Base-by-base conservation (phyloP, 371 early-diverging fungal species). In the Mortierella sp. region DNA sequence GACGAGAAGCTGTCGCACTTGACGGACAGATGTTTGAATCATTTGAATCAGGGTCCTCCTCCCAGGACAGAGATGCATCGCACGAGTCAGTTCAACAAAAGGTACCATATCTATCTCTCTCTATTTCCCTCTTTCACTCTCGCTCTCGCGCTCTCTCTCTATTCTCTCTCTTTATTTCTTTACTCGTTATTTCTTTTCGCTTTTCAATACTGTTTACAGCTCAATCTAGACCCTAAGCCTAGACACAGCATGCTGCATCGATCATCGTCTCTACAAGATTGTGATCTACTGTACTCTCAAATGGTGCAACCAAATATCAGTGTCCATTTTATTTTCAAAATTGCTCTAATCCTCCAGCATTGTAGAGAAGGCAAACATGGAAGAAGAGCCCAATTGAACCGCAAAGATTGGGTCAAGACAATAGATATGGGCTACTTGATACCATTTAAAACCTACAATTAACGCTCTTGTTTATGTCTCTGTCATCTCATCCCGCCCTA, bases 11-110 rank as follows among this genome's bases (percentile, higher is more conserved):
- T n/a, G 71, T 74, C 19, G 80, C 80, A 35, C 40, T 80, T 10
- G 80, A 80, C 57, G 80, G 80, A 12, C 49, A 65, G 60, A 80
- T 80, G 80, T 80, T 80, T 43, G 80, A 80, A 60, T 80, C 80
- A 26, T 64, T 74, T 22, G 80, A 80, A 67, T 70, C 80, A n/a
- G 62, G 63, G 9, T 47, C 10, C 17, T 4, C 66, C 5, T 19
- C 43, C 15, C 63, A 64, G 29, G 77, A 64, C 13, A 62, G 61
- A 23, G 40, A 9, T 34, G 12, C 37, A 31, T 56, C 43, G 40
- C n/a, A n/a, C n/a, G n/a, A n/a, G n/a, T n/a, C n/a, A n/a, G n/a
- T n/a, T n/a, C 53, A 65, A 51, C 32, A 40, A 56, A 45, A 63
- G 59, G 61, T 61, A 66, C 15, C n/a, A 15, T 5, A 31, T 53